Conservation (phyloP, 441 rosid species). For the Pelargonium myrrhifolium region DNA sequence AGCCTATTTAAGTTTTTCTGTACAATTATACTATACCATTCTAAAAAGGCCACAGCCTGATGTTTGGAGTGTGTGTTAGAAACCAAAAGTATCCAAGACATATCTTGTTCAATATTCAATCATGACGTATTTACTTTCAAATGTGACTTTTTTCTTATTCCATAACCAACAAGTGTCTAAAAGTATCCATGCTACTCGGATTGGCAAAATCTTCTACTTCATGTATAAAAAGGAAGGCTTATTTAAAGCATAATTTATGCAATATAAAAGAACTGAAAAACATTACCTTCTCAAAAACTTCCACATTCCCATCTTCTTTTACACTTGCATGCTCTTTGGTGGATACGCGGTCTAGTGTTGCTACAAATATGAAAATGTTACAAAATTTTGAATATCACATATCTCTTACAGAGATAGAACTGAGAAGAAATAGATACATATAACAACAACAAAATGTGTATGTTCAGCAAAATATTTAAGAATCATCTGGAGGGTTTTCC, state of each 20-base stretch:
- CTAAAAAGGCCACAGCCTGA: not conserved
- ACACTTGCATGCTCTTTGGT: not conserved
- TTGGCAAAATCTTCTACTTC: not conserved
- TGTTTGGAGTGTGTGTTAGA: not conserved
- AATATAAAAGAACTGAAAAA: not conserved
- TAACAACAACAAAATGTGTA: not conserved
- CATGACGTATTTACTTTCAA: not conserved
- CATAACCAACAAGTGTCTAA: not conserved
- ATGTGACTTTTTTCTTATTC: not conserved
- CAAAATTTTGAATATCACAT: not conserved
- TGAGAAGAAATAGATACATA: not conserved
- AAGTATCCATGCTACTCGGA: not conserved
- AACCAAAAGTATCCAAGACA: not conserved
- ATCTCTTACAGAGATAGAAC: not conserved
- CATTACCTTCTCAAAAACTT: not conserved
- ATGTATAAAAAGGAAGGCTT: not conserved
- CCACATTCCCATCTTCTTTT: not conserved
- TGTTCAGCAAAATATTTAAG: not conserved
- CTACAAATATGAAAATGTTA: not conserved
- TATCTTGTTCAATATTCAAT: not conserved
- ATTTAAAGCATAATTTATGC: not conserved
- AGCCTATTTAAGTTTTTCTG: not conserved
- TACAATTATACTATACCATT: not conserved
- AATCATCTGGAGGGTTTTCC: conserved; percentile 9
- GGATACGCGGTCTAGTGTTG: not conserved